Evolutionary conservation across 805 yeast species (phyloP).

Genomic region (Ogataea parapolymorpha): DNA sequence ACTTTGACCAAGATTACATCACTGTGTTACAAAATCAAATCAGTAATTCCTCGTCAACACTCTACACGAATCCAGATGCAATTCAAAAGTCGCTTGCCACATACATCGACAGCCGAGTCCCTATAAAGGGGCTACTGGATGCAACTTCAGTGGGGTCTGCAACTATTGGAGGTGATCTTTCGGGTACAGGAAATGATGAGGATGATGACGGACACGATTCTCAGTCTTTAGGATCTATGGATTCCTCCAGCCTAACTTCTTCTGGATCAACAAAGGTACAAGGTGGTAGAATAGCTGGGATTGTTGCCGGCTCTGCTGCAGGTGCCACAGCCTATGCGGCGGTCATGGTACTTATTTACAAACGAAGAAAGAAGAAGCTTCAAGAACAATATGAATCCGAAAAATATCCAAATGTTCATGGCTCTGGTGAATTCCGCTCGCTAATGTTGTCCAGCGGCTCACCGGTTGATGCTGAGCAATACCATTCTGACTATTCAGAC

Average conservation of each 20-base stretch:
- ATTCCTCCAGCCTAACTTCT: slow-evolving; percentile 1
- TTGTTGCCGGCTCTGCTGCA: slow-evolving; percentile 77
- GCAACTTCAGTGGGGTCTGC: slow-evolving; percentile 13
- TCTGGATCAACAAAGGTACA: slow-evolving; percentile 12
- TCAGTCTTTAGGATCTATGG: slow-evolving; percentile 29
- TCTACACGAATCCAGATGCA: slow-evolving; percentile 58
- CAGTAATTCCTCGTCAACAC: slow-evolving; percentile 46
- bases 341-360: slow-evolving; percentile 52
- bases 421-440: slow-evolving; percentile 5
- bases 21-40: slow-evolving; percentile 48
- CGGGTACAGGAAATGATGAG: slow-evolving; percentile 1
- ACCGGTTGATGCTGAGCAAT: slow-evolving; percentile 1
- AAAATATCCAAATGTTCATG: slow-evolving; percentile 6
- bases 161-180: slow-evolving; percentile 12
- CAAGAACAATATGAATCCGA: slow-evolving; percentile 12
- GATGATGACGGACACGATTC: slow-evolving; percentile 5
- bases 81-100: slow-evolving; percentile 56
- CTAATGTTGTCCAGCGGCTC: neutral
- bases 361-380: slow-evolving; percentile 34
- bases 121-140: slow-evolving; percentile 44
- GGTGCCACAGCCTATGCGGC: slow-evolving; percentile 70
- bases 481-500: slow-evolving; percentile 7
- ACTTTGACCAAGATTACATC: slow-evolving; percentile 61
- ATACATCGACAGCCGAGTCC: slow-evolving; percentile 71
- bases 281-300: slow-evolving; percentile 57